phyloP scores from a whole-genome alignment of 2,329 filamentous ascomycete species.

The Ascosphaera apis region DNA sequence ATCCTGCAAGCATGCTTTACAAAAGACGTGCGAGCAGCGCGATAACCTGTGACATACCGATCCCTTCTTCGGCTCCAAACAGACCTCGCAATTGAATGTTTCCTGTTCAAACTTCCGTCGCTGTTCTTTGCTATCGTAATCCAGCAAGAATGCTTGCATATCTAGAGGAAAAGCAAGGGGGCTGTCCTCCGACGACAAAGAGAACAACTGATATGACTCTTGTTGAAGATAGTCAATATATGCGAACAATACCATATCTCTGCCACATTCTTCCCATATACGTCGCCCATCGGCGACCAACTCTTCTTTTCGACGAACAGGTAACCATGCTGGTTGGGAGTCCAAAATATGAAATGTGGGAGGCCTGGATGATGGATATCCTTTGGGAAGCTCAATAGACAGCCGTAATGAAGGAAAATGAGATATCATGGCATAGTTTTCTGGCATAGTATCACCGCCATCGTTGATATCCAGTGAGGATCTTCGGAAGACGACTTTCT shows the following conservation, averaged over 20 bases:
- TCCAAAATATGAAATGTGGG: conserved; percentile 25
- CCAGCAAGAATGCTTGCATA: conserved; percentile 46
- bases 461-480: conserved; percentile 10
- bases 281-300: conserved; percentile 24
- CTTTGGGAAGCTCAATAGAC: conserved; percentile 27
- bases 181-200: conserved; percentile 18
- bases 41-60: conserved; percentile 55
- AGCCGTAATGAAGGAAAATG: conserved; percentile 34
- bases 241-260: conserved; percentile 31
- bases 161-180: conserved; percentile 25
- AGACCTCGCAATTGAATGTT: conserved; percentile 74
- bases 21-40: conserved; percentile 80
- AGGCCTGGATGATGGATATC: conserved; percentile 31
- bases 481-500: conserved; percentile 23
- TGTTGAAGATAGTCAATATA: conserved; percentile 39
- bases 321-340: conserved; percentile 30
- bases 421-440: conserved; percentile 20
- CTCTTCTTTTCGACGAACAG: conserved; percentile 18
- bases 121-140: conserved; percentile 55
- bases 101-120: conserved; percentile 55
- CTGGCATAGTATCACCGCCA: not conserved
- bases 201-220: conserved; percentile 31
- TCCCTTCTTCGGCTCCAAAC: conserved; percentile 82
- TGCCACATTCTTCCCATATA: conserved; percentile 38
- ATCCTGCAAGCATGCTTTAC: conserved; percentile 61